Percentiles rank a stretch among this genome's conserved stretches.
These are phyloP conservation scores for Kodamaea nitidulidarum DNA, from an alignment of 805 yeast genomes.

Conservation along the genomic window DNA sequence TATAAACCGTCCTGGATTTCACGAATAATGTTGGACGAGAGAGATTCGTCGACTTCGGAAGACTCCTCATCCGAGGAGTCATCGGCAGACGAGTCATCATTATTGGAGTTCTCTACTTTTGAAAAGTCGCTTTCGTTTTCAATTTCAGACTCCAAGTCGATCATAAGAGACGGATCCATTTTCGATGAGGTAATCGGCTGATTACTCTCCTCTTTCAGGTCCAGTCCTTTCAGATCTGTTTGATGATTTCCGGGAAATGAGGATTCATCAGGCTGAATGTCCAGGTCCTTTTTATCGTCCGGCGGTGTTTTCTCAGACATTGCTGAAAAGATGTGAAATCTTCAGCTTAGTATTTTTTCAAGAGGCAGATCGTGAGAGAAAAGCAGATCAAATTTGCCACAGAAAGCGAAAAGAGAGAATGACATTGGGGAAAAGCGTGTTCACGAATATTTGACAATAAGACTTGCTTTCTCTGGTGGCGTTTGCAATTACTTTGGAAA, in stretches of 20 bases:
- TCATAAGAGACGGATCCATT: background rate
- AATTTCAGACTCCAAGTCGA: conserved; percentile 8
- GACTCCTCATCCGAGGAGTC: conserved; percentile 17
- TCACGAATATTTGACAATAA: too few species aligned
- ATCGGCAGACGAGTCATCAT: conserved; percentile 11
- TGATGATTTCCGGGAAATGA: background rate
- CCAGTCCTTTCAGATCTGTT: background rate
- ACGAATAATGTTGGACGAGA: conserved; percentile 41
- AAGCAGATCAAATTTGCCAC: too few species aligned
- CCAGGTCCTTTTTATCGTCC: background rate
- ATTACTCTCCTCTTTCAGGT: background rate
- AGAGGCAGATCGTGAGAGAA: too few species aligned
- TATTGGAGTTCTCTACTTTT: conserved; percentile 8
- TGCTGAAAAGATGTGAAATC: background rate
- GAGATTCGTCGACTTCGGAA: conserved; percentile 22
- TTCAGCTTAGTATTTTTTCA: too few species aligned
- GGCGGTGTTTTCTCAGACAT: conserved; percentile 1
- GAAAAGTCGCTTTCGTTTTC: conserved; percentile 7
- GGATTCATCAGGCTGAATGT: background rate
- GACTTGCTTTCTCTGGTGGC: too few species aligned
- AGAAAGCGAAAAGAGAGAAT: too few species aligned
- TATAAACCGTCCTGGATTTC: conserved; percentile 71
- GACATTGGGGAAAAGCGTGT: too few species aligned
- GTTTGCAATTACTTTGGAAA: too few species aligned
- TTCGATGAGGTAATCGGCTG: background rate